These are phyloP conservation scores for Canavalia gladiata DNA, from an alignment of 306 rosid genomes.

Conservation along the genomic window DNA sequence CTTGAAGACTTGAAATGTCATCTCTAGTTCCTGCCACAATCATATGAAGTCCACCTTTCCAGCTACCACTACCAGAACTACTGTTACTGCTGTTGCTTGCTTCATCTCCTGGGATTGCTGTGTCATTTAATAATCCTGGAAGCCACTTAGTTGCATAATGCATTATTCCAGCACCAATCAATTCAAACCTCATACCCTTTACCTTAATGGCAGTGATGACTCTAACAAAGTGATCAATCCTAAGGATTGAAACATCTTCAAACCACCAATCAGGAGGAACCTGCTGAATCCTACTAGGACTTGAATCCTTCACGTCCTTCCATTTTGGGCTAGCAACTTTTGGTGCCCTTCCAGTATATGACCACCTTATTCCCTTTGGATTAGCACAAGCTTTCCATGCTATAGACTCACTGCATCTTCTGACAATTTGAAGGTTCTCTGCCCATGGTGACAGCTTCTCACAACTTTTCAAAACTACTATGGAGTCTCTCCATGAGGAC, in stretches of 20 bases:
- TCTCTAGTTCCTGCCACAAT: conserved; percentile 72
- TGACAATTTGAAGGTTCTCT: conserved; percentile 89
- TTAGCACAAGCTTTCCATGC: conserved; percentile 99
- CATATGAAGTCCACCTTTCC: conserved; percentile 86
- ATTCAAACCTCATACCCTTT: conserved; percentile 90
- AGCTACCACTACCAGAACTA: conserved; percentile 56
- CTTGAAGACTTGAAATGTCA: conserved; percentile 65
- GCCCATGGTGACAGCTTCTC: conserved; percentile 99
- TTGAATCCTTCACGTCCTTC: conserved; percentile 84
- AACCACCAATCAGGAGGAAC: conserved; percentile 99
- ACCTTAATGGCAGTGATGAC: conserved; percentile 95
- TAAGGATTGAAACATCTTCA: conserved; percentile 89
- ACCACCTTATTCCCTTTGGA: conserved; percentile 96
- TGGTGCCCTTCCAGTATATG: conserved; percentile 82
- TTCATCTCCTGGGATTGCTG: conserved; percentile 62
- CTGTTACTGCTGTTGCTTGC: conserved; percentile 61
- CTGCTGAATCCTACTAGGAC: conserved; percentile 75
- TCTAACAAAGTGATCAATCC: conserved; percentile 97
- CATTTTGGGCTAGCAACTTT: conserved; percentile 82
- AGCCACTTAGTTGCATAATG: conserved; percentile 91
- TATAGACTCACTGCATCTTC: conserved; percentile 95
- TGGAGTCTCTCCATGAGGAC: conserved; percentile 98
- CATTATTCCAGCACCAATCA: conserved; percentile 84
- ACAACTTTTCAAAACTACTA: conserved; percentile 86
- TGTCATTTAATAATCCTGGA: conserved; percentile 67